Base-by-base conservation (phyloP, 2,329 filamentous ascomycete genomes). In the Didymella exigua region DNA sequence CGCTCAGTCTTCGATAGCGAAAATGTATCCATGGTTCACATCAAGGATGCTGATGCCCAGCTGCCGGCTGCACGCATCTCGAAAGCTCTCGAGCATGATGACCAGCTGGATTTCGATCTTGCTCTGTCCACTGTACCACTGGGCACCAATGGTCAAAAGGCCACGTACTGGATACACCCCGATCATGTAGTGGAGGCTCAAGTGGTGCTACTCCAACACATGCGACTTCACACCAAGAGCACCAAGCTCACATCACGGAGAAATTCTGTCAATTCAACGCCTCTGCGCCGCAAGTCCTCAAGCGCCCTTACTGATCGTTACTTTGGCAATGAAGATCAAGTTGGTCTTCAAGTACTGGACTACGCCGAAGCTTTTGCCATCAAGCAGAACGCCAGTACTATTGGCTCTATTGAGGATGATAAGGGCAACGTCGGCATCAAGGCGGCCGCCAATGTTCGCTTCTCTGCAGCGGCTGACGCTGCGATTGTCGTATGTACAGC, bases 181-280 rank as follows among this genome's bases (percentile, higher is more conserved):
- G 82, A 84, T 51, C 80, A 83, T 59, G 64, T 83, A 33, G 77
- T 84, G 19, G 81, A 84, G 67, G 70, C 82, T n/a, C 78, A 82
- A 44, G 75, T 84, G 8, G 65, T 84, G 2, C 62, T 84, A 10
- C 70, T 83, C 4, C 80, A 83, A 54, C 73, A 82, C 48, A 75
- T 80, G 61, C 75, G 76, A 19, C 76, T 78, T 8, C 76, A 73
- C 54, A 61, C 70, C 42, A 67, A 62, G 49, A 66, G 58, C 37
- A 45, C 55, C 27, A 64, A 55, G 30, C 23, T 53, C 4, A 19
- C 63, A 21, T 61, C 67, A 8, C 61, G 61, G 2, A 58, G 58
- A 24, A 48, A 47, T 14, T 68, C 67, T 33, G 54, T 59, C 37
- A 44, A 55, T 46, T 59, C 65, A 49, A 70, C 67, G 30, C 65